Evolutionary conservation across 495 filamentous ascomycete genomes (phyloP).

Genomic region (Podospora anserina): DNA sequence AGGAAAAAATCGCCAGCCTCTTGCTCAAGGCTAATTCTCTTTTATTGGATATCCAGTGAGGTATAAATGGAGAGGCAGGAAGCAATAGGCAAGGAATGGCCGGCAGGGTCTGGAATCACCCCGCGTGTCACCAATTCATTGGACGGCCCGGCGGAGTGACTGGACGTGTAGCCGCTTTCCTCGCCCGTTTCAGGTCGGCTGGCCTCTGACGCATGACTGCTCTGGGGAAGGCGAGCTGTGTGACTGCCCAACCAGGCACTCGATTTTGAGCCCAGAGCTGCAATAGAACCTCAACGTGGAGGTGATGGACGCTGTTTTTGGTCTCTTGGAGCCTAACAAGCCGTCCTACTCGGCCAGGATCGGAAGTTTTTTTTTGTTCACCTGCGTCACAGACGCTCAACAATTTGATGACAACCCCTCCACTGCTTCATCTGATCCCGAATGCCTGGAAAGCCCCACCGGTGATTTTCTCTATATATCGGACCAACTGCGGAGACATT

Average conservation of each 20-base stretch:
- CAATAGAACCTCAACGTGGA: not conserved
- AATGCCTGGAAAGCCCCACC: slow-evolving; percentile 1
- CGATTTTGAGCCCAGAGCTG: slow-evolving; percentile 7
- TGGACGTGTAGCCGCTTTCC: slow-evolving; percentile 26
- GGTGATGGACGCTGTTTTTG: too few species aligned
- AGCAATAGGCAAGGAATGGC: not conserved
- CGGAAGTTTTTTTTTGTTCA: not conserved
- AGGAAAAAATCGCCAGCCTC: not conserved
- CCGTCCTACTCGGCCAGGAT: not conserved
- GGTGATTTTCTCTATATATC: slow-evolving; percentile 6
- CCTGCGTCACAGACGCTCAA: slow-evolving; percentile 7
- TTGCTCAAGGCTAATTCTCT: not conserved
- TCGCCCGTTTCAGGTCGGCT: slow-evolving; percentile 35
- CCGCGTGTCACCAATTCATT: slow-evolving; percentile 31
- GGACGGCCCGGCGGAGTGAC: slow-evolving; percentile 28
- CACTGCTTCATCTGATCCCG: not conserved
- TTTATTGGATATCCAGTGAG: slow-evolving; percentile 12
- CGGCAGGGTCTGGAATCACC: not conserved
- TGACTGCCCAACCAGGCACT: slow-evolving; percentile 33
- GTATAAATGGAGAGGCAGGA: not conserved
- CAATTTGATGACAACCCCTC: not conserved
- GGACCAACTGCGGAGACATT: not conserved
- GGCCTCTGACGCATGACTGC: slow-evolving; percentile 27
- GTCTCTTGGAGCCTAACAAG: slow-evolving; percentile 23
- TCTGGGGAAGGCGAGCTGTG: slow-evolving; percentile 27